These are phyloP conservation scores for Sphaerostilbella broomeana DNA, from an alignment of 2,329 filamentous ascomycete genomes.

Conservation along the genomic window DNA sequence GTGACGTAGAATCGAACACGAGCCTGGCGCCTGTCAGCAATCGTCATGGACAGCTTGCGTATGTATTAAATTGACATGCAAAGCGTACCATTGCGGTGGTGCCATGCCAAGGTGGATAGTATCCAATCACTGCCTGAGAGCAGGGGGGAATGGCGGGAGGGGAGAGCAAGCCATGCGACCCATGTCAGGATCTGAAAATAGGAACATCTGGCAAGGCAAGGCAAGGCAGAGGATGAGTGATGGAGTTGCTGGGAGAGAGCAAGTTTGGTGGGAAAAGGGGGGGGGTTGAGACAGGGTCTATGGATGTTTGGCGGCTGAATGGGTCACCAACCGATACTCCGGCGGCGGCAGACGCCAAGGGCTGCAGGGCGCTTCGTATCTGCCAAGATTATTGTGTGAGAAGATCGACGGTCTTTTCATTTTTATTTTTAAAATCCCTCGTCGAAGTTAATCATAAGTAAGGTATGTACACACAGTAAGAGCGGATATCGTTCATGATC, in stretches of 20 bases:
- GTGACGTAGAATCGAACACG: no score
- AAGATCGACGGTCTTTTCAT: slow-evolving; percentile 13
- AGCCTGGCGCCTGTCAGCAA: no score
- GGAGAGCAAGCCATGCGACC: not conserved
- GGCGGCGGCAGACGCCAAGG: slow-evolving; percentile 4
- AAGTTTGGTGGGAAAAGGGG: not conserved
- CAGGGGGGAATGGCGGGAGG: not conserved
- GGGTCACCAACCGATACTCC: not conserved
- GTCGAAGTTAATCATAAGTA: no score
- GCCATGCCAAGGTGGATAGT: not conserved
- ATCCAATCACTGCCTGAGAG: slow-evolving; percentile 9
- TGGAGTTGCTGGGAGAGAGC: not conserved
- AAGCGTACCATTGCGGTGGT: no score
- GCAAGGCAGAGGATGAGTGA: no score
- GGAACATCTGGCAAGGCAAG: no score
- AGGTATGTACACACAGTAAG: not conserved
- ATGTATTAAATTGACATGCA: no score
- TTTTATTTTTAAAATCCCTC: not conserved
- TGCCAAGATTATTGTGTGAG: slow-evolving; percentile 8
- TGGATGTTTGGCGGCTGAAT: slow-evolving; percentile 2
- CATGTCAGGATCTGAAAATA: slow-evolving; percentile 8
- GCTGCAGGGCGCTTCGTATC: slow-evolving; percentile 12
- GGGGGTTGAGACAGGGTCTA: slow-evolving; percentile 1
- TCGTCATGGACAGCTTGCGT: no score
- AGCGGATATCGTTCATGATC: no score